Percentiles rank a stretch among this genome's conserved stretches.
Evolutionary conservation across 345 rosid genomes (phyloP).

Genomic region (Hypericum perforatum): DNA sequence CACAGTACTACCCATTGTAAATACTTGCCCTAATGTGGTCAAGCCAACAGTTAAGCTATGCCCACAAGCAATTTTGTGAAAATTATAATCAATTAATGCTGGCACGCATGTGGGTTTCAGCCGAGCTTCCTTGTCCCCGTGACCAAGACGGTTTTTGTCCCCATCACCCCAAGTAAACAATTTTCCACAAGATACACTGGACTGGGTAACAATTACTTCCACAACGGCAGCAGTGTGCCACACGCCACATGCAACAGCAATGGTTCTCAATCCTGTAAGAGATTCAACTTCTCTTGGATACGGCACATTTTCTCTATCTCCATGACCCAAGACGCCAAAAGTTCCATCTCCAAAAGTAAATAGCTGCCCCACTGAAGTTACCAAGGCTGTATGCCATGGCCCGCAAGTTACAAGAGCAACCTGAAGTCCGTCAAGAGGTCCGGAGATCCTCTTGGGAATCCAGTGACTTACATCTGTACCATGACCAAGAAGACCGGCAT

Average conservation of each 20-base stretch:
- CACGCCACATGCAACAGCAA: constrained; percentile 85
- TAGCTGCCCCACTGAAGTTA: constrained; percentile 76
- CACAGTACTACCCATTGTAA: constrained; percentile 87
- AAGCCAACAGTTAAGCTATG: constrained; percentile 88
- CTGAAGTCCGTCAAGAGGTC: constrained; percentile 89
- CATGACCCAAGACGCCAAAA: constrained; percentile 92
- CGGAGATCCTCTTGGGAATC: constrained; percentile 93
- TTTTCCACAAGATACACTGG: constrained; percentile 69
- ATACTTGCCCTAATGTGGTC: constrained; percentile 66
- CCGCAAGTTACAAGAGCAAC: constrained; percentile 86
- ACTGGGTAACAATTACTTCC: constrained; percentile 77
- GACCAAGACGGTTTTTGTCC: constrained; percentile 89
- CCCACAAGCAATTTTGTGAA: constrained; percentile 81
- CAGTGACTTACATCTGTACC: constrained; percentile 84
- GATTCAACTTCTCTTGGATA: constrained; percentile 86
- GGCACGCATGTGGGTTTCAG: constrained; percentile 90
- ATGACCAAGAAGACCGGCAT: constrained; percentile 92
- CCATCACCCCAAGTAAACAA: constrained; percentile 99
- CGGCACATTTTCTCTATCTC: constrained; percentile 53
- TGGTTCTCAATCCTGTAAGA: constrained; percentile 70
- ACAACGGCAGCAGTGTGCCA: constrained; percentile 99
- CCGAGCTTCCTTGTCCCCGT: constrained; percentile 86
- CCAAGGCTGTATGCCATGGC: constrained; percentile 94
- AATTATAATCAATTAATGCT: constrained; percentile 65
- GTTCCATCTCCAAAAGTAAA: constrained; percentile 97